Evolutionary conservation across 371 early-diverging fungal genomes (phyloP).

Genomic region (Batrachochytrium dendrobatidis): DNA sequence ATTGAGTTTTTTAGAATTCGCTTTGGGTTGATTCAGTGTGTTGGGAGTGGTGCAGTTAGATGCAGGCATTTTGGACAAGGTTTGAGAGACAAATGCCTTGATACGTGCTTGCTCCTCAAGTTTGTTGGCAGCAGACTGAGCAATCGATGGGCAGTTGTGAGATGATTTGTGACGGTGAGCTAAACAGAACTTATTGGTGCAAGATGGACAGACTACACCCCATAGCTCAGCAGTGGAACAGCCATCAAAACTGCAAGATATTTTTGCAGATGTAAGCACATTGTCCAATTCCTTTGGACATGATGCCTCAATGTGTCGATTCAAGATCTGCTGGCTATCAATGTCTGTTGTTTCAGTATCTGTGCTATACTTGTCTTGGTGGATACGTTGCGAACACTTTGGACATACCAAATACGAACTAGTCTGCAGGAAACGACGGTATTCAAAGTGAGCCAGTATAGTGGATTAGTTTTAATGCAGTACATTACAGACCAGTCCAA

Average conservation of each 20-base stretch:
- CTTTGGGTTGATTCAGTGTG: not conserved
- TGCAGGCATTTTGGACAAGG: not conserved
- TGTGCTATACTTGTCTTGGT: too few species aligned
- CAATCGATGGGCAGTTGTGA: not conserved
- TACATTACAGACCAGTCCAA: too few species aligned
- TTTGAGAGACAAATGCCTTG: not conserved
- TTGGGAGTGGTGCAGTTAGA: not conserved
- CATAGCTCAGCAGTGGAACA: not conserved
- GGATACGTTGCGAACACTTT: too few species aligned
- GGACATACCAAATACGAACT: too few species aligned
- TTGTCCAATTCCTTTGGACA: too few species aligned
- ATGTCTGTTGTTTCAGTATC: too few species aligned
- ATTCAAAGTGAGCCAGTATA: too few species aligned
- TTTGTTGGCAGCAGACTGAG: not conserved
- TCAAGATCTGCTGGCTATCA: too few species aligned
- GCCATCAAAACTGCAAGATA: not conserved
- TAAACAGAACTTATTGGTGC: not conserved
- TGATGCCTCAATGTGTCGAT: too few species aligned
- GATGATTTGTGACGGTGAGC: not conserved
- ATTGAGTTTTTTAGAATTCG: not conserved
- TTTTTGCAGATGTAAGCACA: too few species aligned
- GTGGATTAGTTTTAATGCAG: too few species aligned
- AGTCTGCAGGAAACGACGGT: too few species aligned
- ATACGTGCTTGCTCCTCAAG: not conserved
- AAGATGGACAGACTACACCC: not conserved